These are phyloP conservation scores for Hippophae gyantsensis DNA, from an alignment of 306 rosid genomes.

Conservation along the genomic window DNA sequence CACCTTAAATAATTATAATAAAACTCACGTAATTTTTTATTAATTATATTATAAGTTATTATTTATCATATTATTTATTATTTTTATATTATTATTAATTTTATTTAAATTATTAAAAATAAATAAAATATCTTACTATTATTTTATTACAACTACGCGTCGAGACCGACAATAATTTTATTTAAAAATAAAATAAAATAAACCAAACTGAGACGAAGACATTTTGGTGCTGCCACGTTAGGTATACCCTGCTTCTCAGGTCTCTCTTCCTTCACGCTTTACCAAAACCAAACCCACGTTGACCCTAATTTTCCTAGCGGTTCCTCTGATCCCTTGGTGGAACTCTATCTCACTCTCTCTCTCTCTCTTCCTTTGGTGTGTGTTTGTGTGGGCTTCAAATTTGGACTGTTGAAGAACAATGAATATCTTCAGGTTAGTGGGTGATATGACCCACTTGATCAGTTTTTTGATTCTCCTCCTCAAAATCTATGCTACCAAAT, in stretches of 20 bases:
- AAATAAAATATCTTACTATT: no score
- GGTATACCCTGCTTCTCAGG: constrained; percentile 3
- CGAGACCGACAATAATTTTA: no score
- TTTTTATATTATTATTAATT: no score
- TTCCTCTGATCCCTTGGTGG: background rate
- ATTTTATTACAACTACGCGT: no score
- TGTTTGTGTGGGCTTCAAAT: constrained; percentile 16
- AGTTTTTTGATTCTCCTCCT: constrained; percentile 82
- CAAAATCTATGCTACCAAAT: constrained; percentile 94
- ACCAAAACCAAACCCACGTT: background rate
- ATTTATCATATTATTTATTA: no score
- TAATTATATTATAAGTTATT: no score
- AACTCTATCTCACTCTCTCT: background rate
- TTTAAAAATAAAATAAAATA: no score
- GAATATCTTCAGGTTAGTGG: constrained; percentile 89
- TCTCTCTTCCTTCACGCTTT: background rate
- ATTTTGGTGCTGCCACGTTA: no score
- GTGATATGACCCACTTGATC: constrained; percentile 86
- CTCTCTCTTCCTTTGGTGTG: background rate
- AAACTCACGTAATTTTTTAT: no score
- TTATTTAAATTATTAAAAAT: no score
- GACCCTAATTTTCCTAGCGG: constrained; percentile 9
- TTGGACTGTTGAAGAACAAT: constrained; percentile 23
- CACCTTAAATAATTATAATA: no score
- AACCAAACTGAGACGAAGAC: no score